phyloP scores from a whole-genome alignment of 371 early-diverging fungal genomes.

The Apophysomyces trapeziformis region DNA sequence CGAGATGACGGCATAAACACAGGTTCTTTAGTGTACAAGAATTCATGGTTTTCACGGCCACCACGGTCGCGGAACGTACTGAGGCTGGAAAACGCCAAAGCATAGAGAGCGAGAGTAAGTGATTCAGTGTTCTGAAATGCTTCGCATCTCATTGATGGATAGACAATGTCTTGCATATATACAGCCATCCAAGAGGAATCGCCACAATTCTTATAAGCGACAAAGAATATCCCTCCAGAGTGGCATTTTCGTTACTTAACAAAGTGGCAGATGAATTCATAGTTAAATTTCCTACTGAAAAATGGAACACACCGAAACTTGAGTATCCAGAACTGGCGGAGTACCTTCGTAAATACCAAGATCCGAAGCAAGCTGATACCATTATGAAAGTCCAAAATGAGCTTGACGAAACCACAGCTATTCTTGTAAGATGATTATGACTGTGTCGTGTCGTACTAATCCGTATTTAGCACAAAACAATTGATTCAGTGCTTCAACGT shows the following conservation, averaged over 20 bases:
- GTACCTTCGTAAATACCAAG: conserved; percentile 84
- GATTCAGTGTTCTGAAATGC: conserved; percentile 13
- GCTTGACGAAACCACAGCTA: conserved; percentile 96
- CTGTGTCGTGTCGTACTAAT: background rate
- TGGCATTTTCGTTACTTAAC: conserved; percentile 86
- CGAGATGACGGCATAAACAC: background rate
- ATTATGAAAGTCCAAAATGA: conserved; percentile 97
- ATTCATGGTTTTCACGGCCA: conserved; percentile 86
- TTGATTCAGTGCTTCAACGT: conserved; percentile 94
- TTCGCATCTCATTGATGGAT: conserved; percentile 1
- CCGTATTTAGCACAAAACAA: conserved; percentile 86
- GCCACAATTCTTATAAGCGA: conserved; percentile 85
- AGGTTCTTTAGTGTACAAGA: conserved; percentile 75
- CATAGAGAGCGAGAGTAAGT: conserved; percentile 83
- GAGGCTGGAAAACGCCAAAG: conserved; percentile 81
- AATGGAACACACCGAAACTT: conserved; percentile 55
- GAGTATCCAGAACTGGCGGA: conserved; percentile 77
- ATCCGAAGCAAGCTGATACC: conserved; percentile 92
- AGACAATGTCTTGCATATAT: conserved; percentile 88
- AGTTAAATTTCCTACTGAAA: conserved; percentile 62
- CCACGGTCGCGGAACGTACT: conserved; percentile 89
- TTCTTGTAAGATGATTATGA: conserved; percentile 64
- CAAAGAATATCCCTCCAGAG: conserved; percentile 91
- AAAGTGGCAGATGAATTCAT: conserved; percentile 90
- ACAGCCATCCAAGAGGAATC: conserved; percentile 75